Evolutionary conservation across 495 filamentous ascomycete species (phyloP).

Genomic region (Tuber borchii): DNA sequence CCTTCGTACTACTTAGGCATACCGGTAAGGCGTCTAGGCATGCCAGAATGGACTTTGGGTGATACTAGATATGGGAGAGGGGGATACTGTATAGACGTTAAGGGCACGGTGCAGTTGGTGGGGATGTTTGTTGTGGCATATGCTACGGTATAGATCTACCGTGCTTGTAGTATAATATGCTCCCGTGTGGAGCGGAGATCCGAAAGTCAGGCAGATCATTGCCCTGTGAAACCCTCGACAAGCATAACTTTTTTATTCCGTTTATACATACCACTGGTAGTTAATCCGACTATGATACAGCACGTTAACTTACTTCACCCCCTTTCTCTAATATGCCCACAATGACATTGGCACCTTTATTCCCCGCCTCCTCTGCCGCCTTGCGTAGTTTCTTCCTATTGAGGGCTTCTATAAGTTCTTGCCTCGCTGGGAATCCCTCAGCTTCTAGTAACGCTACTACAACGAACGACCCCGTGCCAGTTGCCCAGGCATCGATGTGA

Average conservation of each 20-base stretch:
- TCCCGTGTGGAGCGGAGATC: background rate
- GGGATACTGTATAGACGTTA: no score
- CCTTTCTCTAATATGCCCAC: slow-evolving; percentile 21
- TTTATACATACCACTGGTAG: background rate
- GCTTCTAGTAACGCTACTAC: slow-evolving; percentile 73
- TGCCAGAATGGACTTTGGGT: no score
- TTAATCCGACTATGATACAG: background rate
- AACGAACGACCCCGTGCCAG: slow-evolving; percentile 71
- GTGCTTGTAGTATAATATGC: background rate
- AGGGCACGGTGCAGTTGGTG: background rate
- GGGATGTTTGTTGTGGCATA: background rate
- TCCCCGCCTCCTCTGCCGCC: slow-evolving; percentile 37
- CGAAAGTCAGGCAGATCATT: background rate
- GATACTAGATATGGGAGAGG: no score
- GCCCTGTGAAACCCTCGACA: background rate
- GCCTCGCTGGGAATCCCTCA: slow-evolving; percentile 62
- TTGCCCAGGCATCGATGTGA: slow-evolving; percentile 77
- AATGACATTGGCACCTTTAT: slow-evolving; percentile 44
- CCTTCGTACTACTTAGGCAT: no score
- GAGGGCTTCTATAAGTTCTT: slow-evolving; percentile 59
- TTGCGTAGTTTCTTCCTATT: slow-evolving; percentile 50
- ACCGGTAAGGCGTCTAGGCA: no score
- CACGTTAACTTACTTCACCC: background rate
- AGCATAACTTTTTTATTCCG: background rate
- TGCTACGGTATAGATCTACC: background rate